Conservation (phyloP, 345 rosid genomes). For the Gossypium ekmanianum region DNA sequence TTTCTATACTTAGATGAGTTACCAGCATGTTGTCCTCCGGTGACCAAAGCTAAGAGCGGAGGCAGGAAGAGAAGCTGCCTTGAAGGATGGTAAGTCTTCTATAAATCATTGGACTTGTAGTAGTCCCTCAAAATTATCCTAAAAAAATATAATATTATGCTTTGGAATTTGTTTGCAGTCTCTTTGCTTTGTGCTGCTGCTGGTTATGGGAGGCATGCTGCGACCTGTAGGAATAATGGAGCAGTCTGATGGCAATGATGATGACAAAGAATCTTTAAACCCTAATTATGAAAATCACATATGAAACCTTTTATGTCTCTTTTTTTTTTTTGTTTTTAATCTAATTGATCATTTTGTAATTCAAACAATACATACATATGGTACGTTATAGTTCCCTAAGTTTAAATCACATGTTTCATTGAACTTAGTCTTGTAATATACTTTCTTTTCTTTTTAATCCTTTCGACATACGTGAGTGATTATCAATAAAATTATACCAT, state of each 20-base stretch:
- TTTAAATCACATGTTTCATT: not conserved
- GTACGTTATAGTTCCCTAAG: not conserved
- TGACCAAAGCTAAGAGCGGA: not conserved
- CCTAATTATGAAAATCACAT: not conserved
- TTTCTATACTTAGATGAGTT: not conserved
- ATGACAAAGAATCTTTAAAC: not conserved
- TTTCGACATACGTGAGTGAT: not conserved
- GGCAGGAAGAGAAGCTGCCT: not conserved
- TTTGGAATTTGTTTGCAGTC: not conserved
- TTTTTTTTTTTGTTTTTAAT: not conserved
- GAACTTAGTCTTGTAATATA: not conserved
- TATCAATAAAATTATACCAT: not conserved
- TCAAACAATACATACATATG: too few species aligned
- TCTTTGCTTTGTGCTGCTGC: slow-evolving; percentile 14
- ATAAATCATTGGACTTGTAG: not conserved
- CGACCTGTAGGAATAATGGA: slow-evolving; percentile 5
- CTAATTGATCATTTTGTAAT: not conserved
- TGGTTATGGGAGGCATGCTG: slow-evolving; percentile 15
- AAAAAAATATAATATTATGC: too few species aligned
- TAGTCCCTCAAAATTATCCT: too few species aligned
- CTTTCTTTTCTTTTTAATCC: too few species aligned
- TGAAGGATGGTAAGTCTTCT: not conserved
- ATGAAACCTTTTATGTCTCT: not conserved
- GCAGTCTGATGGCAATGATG: not conserved
- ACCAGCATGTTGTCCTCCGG: not conserved